Percentiles rank a stretch among this genome's conserved stretches.
Conservation (phyloP, 176 grass and related monocot species). For the Zea mays region DNA sequence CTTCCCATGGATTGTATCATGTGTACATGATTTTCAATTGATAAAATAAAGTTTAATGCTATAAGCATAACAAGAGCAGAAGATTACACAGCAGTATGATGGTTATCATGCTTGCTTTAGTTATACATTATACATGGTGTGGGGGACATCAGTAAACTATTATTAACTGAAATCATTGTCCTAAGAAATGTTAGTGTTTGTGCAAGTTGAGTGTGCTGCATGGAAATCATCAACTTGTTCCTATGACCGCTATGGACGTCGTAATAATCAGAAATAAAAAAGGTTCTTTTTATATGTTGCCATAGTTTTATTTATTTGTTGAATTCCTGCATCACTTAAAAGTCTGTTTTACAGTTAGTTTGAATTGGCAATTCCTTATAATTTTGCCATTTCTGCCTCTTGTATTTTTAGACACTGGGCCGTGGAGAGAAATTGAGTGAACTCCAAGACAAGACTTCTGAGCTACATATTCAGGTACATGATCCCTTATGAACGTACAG, state of each 20-base stretch:
- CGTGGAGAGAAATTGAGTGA: conserved; percentile 79
- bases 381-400: not conserved
- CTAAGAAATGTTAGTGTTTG: not conserved
- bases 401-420: conserved; percentile 66
- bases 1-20: not conserved
- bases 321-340: not conserved
- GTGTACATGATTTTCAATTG: not conserved
- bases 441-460: conserved; percentile 82
- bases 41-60: not conserved
- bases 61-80: not conserved
- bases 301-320: not conserved
- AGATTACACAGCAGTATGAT: conserved; percentile 7
- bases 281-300: not conserved
- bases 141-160: too few relatives aligned
- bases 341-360: not conserved
- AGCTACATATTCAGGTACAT: conserved; percentile 71
- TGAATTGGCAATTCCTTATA: not conserved
- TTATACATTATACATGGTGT: not conserved
- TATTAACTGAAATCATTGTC: not conserved
- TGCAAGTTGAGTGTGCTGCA: not conserved
- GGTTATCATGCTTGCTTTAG: not conserved
- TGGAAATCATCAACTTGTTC: not conserved
- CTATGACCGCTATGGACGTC: conserved; percentile 1
- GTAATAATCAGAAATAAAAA: not conserved
- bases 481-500: not conserved